Conservation (phyloP, 2,329 filamentous ascomycete species). For the Exophiala sp. region DNA sequence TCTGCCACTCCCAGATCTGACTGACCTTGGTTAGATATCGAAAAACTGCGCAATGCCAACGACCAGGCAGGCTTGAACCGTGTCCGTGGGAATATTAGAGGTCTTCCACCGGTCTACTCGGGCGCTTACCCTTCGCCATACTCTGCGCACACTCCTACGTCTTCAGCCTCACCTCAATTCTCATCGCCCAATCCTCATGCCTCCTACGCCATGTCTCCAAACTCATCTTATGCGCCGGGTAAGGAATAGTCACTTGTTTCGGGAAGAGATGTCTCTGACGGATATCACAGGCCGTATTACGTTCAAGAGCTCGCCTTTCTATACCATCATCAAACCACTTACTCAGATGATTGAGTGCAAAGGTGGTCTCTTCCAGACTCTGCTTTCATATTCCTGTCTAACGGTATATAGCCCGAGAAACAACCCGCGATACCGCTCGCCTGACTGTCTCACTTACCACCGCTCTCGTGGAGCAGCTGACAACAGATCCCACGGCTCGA, state of each 20-base stretch:
- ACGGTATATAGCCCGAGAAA: constrained; percentile 56
- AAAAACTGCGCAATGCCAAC: constrained; percentile 19
- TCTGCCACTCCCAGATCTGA: constrained; percentile 19
- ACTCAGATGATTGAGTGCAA: constrained; percentile 64
- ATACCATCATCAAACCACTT: constrained; percentile 61
- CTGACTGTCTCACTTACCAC: constrained; percentile 55
- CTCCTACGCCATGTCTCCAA: constrained; percentile 18
- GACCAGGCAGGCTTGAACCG: constrained; percentile 19
- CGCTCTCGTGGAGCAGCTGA: constrained; percentile 51
- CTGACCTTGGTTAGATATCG: constrained; percentile 23
- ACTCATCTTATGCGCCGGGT: constrained; percentile 10
- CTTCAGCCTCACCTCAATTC: constrained; percentile 26
- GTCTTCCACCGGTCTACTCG: constrained; percentile 13
- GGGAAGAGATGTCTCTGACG: constrained; percentile 17
- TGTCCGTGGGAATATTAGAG: constrained; percentile 21
- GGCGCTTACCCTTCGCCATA: constrained; percentile 23
- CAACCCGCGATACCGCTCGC: constrained; percentile 52
- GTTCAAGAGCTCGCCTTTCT: constrained; percentile 82
- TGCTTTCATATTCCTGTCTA: no score
- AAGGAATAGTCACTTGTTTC: constrained; percentile 1
- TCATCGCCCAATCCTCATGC: constrained; percentile 18
- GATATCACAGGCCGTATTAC: constrained; percentile 39
- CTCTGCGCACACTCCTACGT: constrained; percentile 24
- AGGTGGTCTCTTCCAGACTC: constrained; percentile 49
- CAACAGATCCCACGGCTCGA: constrained; percentile 56